Base-by-base conservation (phyloP, 2,329 filamentous ascomycete species). In the Proliferodiscus dingleyae region DNA sequence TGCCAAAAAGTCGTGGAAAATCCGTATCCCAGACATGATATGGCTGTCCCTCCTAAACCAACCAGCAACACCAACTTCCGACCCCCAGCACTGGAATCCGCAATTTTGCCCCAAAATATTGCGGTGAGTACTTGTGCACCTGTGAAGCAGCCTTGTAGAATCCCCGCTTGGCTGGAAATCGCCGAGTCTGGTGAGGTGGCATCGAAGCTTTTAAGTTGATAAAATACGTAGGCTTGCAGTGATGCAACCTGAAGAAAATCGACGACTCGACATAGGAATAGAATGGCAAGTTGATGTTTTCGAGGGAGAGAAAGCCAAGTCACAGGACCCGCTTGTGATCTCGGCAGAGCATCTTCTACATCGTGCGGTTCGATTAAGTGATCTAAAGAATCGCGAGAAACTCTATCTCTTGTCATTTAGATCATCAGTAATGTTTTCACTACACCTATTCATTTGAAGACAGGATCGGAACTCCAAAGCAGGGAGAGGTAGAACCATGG, bases 231-330 rank as follows among this genome's bases (percentile, higher is more conserved):
- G 1, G 81, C 74, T 39, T 81, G 72, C 2, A 84, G 64, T 7
- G 74, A 79, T 5, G 82, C 83, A 54, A 87, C 78, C 4, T 85
- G 84, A 29, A 90, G 66, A 37, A 86, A 87, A 61, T 89, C 85
- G 7, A 84, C 84, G 6, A 89, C 68, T 13, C 85, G 80, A 38
- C 81, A 80, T 21, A 88, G 68, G 9, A 83, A 86, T 18, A 89
- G 67, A 42, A 89, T 80, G 26, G 78, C 66, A 5, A 89, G 72
- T 61, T 89, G 85, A 49, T 78, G 74, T 63, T 87, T 89, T 37
- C 79, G 73, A 2, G 86, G 86, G 1, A 89, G 69, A 1, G 81
- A 80, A 44, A 71, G 69, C 86, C 85, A 89, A 51, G 81, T 80
- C 33, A 86, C 78, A 26, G 41, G 37, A 23, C 36, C 39, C 11